Evolutionary conservation across 2,329 filamentous ascomycete species (phyloP), one percentile per base, ranked within the genome.

Genomic region (Calonectria hongkongensis): DNA sequence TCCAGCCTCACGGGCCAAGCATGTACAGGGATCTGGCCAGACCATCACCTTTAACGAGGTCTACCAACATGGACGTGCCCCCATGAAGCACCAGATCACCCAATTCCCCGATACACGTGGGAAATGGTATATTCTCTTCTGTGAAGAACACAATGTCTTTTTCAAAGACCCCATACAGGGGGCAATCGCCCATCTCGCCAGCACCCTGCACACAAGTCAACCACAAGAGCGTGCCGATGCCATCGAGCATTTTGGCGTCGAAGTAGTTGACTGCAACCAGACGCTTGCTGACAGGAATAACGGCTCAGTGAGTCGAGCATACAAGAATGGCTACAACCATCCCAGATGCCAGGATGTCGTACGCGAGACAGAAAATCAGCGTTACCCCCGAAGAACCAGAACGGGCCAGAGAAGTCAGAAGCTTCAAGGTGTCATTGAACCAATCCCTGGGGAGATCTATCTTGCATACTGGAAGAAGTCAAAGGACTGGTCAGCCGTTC

Each of bases 381-480:
- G 28, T 12, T 39, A 47, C 27, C 58, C 39, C 28, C 39, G 41
- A 47, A 43, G 39, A 63, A 25, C 25, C 12, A 33, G 41, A 33
- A 25, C 39, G 15, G 33, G 33, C 3, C 33, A 36, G 12, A 36
- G 33, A 27, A 63, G 25, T 9, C 39, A 63, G 18, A 41, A 28
- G 10, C 33, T 10, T 25, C 25, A 39, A 16, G 58, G 39, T 6
- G 30, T 63, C 12, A 63, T 27, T 3, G 41, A 63, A 18, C 58
- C 58, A 28, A 63, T 33, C 16, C 58, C 58, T 9, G 58, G 58
- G 0, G 58, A 63, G 9, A 41, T 63, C 58, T 63, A 63, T 33
- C 41, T 63, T n/a, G 69, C 69, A 10, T 74, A 72, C 51, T 33
- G 60, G 51, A 8, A 68, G n/a, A 36, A 64, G 18, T 50, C 50